These are phyloP conservation scores for Babesia ovata DNA, from an alignment of 169 alveolate species.

Conservation along the genomic window DNA sequence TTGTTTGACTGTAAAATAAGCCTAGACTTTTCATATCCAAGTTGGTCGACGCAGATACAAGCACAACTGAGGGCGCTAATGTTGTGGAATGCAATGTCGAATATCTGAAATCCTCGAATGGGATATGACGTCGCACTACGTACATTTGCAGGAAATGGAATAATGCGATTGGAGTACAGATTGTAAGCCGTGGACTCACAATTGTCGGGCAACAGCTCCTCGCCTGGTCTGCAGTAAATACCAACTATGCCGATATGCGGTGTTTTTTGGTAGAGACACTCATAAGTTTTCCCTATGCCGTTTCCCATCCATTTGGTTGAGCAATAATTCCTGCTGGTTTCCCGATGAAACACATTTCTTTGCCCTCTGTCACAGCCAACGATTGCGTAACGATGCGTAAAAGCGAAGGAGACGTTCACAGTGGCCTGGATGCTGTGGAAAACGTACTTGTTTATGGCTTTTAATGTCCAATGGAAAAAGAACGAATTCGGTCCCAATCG, in stretches of 20 bases:
- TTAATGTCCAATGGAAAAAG: neutral
- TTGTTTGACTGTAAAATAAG: neutral
- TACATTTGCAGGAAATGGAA: neutral
- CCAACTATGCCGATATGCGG: neutral
- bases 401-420: neutral
- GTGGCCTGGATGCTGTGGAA: neutral
- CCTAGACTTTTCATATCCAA: too few species aligned
- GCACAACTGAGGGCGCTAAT: neutral
- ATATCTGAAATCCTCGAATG: neutral
- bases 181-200: neutral
- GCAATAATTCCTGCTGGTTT: neutral
- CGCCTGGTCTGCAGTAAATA: neutral
- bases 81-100: neutral
- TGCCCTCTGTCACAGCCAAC: slow-evolving; percentile 4
- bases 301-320: too few species aligned
- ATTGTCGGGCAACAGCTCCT: neutral
- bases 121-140: too few species aligned
- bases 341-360: neutral
- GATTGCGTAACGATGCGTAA: slow-evolving; percentile 1
- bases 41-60: neutral
- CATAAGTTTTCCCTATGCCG: too few species aligned
- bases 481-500: neutral
- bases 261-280: too few species aligned
- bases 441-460: neutral
- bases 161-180: neutral